phyloP scores from a whole-genome alignment of 768 basidiomycete species.

The Tephrocybe sp. region DNA sequence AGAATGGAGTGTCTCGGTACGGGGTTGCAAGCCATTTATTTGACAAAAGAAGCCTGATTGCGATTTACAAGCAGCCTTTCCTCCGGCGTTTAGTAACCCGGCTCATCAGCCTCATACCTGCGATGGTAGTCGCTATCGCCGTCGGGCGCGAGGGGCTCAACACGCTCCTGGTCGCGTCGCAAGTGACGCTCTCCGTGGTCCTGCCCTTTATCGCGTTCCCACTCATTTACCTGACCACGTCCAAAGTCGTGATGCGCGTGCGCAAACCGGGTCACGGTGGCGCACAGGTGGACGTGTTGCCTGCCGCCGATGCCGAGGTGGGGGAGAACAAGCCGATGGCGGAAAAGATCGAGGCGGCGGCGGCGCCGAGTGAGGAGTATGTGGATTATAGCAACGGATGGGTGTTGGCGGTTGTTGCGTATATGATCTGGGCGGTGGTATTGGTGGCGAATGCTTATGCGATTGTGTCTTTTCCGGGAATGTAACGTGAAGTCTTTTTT shows the following conservation, averaged over 20 bases:
- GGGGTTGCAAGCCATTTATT: constrained; percentile 6
- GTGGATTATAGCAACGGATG: constrained; percentile 43
- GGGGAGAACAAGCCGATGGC: constrained; percentile 3
- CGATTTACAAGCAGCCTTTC: constrained; percentile 37
- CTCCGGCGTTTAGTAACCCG: constrained; percentile 73
- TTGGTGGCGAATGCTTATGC: constrained; percentile 54
- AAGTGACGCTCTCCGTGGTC: constrained; percentile 72
- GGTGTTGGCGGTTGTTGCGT: constrained; percentile 40
- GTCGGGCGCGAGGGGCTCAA: constrained; percentile 67
- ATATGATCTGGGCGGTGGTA: constrained; percentile 45
- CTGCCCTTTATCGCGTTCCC: constrained; percentile 77
- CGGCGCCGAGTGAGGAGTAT: constrained; percentile 16
- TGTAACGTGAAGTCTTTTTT: too few relatives aligned
- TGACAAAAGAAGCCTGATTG: too few relatives aligned
- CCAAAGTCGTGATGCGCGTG: constrained; percentile 61
- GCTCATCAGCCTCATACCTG: constrained; percentile 67
- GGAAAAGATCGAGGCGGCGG: constrained; percentile 11
- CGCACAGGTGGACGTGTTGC: too few relatives aligned
- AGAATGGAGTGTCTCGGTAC: constrained; percentile 65
- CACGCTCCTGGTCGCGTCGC: constrained; percentile 71
- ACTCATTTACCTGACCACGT: constrained; percentile 67
- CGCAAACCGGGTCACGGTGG: constrained; percentile 32
- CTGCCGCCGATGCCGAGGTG: not conserved
- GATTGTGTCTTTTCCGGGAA: constrained; percentile 43
- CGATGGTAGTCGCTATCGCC: constrained; percentile 63